Evolutionary conservation across 2,329 filamentous ascomycete genomes (phyloP), one percentile per base, ranked within the genome.

Genomic region (Hypoxylon sp.): DNA sequence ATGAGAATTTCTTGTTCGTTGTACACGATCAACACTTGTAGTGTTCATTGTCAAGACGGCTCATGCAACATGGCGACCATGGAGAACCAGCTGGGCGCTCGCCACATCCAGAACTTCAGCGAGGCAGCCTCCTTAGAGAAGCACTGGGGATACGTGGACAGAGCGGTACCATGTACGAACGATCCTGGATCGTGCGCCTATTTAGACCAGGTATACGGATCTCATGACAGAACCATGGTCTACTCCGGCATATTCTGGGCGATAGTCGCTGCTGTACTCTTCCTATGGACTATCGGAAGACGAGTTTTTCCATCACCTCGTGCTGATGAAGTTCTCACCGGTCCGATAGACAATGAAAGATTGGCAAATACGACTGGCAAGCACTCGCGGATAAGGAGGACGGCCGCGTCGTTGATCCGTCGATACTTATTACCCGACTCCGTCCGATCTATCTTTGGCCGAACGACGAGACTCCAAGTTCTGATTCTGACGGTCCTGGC

Each of bases 401-500:
- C 85, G 2, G 61, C 83, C 16, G 73, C 78, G 12, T 77, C 85
- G 0, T 74, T 78, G 3, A 73, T 77, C 12, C 81, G 87, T 16
- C 81, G 79, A 29, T 83, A 85, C 70, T 80, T 93, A 2, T 84
- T 93, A 1, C 87, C 87, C 0, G 89, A 92, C 70, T 82, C 84
- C 2, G 77, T 84, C 2, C 79, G 83, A 16, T 71, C 77, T 19
- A 71, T 92, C 55, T 93, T 94, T 69, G 90, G 91, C 27, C 83
- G 87, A 64, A 88, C 89, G 1, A 91, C 89, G 0, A 84, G 90
- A 19, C 81, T 92, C 5, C 91, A 94, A 74, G 83, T 93, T 2
- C 71, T 88, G 21, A 81, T 91, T 27, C 80, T 93, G 2, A 75
- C 83, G 0, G 77, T 87, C 8, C 76, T 94, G 1, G 75, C 82